A percentile compares a stretch with the other conserved stretches of the same genome.
Evolutionary conservation across 805 yeast genomes (phyloP).

Genomic region (Cyberlindnera galapagoensis): DNA sequence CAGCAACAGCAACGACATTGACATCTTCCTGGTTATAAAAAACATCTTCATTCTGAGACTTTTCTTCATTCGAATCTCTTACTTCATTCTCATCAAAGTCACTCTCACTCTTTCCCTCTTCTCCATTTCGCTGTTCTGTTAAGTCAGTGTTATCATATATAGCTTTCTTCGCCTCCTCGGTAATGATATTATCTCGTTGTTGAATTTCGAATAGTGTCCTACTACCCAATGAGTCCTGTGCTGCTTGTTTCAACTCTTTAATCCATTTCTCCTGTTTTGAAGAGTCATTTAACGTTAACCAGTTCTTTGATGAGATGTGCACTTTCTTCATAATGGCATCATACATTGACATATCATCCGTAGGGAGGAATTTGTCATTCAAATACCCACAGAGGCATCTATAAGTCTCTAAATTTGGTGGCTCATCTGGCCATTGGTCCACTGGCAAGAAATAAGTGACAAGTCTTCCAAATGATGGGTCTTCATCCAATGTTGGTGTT

Average conservation of each 20-base stretch:
- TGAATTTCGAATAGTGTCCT: slow-evolving; percentile 38
- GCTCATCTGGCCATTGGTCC: slow-evolving; percentile 45
- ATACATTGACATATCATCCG: slow-evolving; percentile 10
- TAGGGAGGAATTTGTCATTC: slow-evolving; percentile 18
- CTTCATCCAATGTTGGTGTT: slow-evolving; percentile 32
- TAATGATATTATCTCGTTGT: slow-evolving; percentile 34
- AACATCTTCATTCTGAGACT: slow-evolving; percentile 3
- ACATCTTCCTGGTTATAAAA: slow-evolving; percentile 18
- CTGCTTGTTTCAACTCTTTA: slow-evolving; percentile 36
- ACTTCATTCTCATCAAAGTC: slow-evolving; percentile 4
- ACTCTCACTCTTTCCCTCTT: slow-evolving; percentile 5
- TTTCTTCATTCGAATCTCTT: neutral
- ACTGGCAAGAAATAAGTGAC: slow-evolving; percentile 42
- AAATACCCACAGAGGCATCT: slow-evolving; percentile 26
- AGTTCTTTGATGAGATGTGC: slow-evolving; percentile 39
- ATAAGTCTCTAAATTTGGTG: slow-evolving; percentile 42
- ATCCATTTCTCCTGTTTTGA: slow-evolving; percentile 37
- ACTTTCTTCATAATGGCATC: slow-evolving; percentile 32
- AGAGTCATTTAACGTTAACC: slow-evolving; percentile 32
- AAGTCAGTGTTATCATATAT: slow-evolving; percentile 3
- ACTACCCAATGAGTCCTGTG: slow-evolving; percentile 36
- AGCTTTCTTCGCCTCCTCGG: slow-evolving; percentile 21
- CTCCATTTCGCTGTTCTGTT: neutral
- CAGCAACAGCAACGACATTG: slow-evolving; percentile 25
- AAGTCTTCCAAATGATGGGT: slow-evolving; percentile 44